Conservation (phyloP, 2,329 filamentous ascomycete genomes). For the Fusarium solani-melongenae region DNA sequence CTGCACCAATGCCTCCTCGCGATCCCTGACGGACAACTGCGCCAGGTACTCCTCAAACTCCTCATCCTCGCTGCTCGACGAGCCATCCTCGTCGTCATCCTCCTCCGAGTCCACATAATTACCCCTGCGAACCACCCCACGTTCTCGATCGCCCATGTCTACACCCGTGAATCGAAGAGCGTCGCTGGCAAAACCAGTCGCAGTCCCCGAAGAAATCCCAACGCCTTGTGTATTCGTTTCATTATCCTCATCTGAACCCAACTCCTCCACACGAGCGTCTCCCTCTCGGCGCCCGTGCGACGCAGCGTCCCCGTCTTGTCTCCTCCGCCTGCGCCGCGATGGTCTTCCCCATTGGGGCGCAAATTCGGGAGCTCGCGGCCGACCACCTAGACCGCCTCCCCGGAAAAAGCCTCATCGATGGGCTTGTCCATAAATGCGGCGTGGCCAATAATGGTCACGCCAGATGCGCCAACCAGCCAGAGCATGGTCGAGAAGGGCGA, state of each 20-base stretch:
- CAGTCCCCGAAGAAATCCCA: conserved; percentile 58
- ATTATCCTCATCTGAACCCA: conserved; percentile 70
- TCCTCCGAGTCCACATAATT: conserved; percentile 49
- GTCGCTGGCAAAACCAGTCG: conserved; percentile 68
- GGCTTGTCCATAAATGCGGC: conserved; percentile 97
- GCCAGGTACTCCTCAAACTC: conserved; percentile 63
- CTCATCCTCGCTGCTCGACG: conserved; percentile 45
- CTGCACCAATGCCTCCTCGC: conserved; percentile 81
- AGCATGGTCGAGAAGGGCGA: conserved; percentile 87
- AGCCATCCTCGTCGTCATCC: conserved; percentile 49
- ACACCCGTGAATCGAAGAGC: conserved; percentile 69
- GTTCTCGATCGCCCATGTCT: conserved; percentile 61
- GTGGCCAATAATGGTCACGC: conserved; percentile 94
- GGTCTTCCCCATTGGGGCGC: conserved; percentile 99
- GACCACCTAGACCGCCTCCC: conserved; percentile 99
- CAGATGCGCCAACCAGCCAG: conserved; percentile 96
- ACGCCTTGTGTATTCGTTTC: conserved; percentile 66
- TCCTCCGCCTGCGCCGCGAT: conserved; percentile 86
- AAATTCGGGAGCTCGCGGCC: conserved; percentile 97
- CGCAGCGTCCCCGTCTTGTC: conserved; percentile 61
- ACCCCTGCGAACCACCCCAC: conserved; percentile 52
- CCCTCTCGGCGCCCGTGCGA: conserved; percentile 50
- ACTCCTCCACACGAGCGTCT: conserved; percentile 69
- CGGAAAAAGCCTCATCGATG: conserved; percentile 99
- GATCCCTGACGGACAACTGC: conserved; percentile 68